Base-by-base conservation (phyloP, 2,329 filamentous ascomycete species). In the Calonectria pseudoturangicola region DNA sequence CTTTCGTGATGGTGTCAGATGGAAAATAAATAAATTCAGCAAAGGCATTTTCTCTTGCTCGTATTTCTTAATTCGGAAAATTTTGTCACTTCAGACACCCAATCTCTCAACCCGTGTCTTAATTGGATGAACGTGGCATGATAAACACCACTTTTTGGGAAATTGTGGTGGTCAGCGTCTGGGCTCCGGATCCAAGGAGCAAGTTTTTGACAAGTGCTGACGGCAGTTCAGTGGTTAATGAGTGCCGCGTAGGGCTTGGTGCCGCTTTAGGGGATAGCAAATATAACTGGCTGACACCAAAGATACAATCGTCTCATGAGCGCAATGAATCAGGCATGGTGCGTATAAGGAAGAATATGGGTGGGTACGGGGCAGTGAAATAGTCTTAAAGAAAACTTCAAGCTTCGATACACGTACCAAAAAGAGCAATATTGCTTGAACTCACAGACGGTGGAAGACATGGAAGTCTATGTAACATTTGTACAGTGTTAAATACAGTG, bases 151-250 rank as follows among this genome's bases (percentile, higher is more conserved):
- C 33, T 36, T 13, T 36, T n/a, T 1, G 54, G 21, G 21, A 60
- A 60, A 60, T 60, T 60, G 54, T 41, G 54, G 54, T 60, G 54
- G 54, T 41, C 54, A 60, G 54, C 54, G 15, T 25, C 25, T 1
- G 12, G 25, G n/a, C 33, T 8, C 2, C 7, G 21, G 21, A 41
- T 5, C n/a, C 2, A 13, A 27, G 21, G 21, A 41, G 13, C 13
- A 41, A 39, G 51, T 33, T 41, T 25, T 30, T 27, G 13, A 27
- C 21, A 60, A 60, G 54, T 41, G 54, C 54, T 60, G 27, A 60
- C 21, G 25, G 33, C 12, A 25, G 30, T 18, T 33, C 3, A 9
- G 7, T 36, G 33, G 33, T 36, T 25, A 39, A 39, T 10, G 16
- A 60, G 30, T 28, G n/a, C 6, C n/a, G 15, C 3, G 54, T 18